Conservation (phyloP, 148 eudicot species). For the Agrostemma githago region DNA sequence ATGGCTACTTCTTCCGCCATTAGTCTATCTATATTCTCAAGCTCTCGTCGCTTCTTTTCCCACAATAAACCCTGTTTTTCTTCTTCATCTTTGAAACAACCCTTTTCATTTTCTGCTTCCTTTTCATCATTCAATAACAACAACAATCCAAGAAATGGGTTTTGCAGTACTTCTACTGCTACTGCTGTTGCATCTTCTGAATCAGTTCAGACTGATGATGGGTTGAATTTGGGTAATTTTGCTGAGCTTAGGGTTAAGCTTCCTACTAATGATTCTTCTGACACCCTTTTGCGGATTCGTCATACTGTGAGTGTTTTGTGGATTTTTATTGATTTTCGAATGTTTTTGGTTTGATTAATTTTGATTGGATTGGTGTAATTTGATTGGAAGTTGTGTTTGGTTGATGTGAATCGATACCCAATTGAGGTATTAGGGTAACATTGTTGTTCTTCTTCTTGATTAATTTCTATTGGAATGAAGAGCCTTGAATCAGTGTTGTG, state of each 20-base stretch:
- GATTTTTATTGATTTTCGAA: too few species aligned
- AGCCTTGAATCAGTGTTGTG: too few species aligned
- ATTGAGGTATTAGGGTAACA: too few species aligned
- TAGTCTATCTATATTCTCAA: conserved; percentile 38
- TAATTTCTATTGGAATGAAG: too few species aligned
- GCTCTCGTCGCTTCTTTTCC: conserved; percentile 28
- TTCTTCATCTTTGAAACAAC: conserved; percentile 18
- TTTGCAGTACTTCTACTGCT: conserved; percentile 19
- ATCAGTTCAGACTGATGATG: conserved; percentile 18
- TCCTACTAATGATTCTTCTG: conserved; percentile 77
- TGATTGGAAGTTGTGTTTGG: neutral
- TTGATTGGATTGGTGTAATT: neutral
- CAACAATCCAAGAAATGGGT: conserved; percentile 18
- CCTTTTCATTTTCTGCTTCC: conserved; percentile 23
- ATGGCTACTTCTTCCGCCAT: conserved; percentile 38
- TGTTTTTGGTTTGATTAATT: neutral
- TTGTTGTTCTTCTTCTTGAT: too few species aligned
- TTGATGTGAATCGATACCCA: too few species aligned
- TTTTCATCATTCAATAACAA: conserved; percentile 16
- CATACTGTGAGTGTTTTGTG: conserved; percentile 54
- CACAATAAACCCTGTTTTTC: conserved; percentile 24
- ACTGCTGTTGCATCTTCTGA: conserved; percentile 45
- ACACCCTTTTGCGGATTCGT: conserved; percentile 63
- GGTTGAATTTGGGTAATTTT: conserved; percentile 23
- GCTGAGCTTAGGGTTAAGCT: conserved; percentile 44